Evolutionary conservation across 2,329 filamentous ascomycete genomes (phyloP), one percentile per base, ranked within the genome.

Genomic region (Fonsecaea pedrosoi): DNA sequence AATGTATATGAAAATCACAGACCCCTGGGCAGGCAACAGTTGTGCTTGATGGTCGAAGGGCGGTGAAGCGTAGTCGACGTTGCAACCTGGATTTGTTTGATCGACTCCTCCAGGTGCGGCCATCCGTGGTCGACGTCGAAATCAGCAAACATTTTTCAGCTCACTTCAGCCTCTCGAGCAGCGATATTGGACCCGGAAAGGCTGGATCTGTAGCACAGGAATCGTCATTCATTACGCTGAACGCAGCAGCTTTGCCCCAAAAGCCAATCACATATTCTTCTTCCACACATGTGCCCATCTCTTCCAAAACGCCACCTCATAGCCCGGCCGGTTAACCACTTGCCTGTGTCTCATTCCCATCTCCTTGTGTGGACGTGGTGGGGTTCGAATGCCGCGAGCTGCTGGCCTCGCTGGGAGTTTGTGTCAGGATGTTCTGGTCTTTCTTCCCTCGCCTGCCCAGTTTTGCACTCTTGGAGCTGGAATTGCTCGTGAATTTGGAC

Each of bases 401-500:
- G 34, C 30, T 37, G 8, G 13, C 53, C 13, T 34, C 53, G 53
- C 30, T 55, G 30, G 21, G 18, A 9, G 30, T 12, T 30, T 55
- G 30, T 3, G 53, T 55, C 30, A n/a, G 4, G 12, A 30, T 2
- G 25, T 25, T 25, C 45, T 50, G 21, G 18, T 50, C 45, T 5
- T 13, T 50, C 21, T 50, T 50, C 45, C n/a, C 4, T 18, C 40
- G 18, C 50, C 32, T 54, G n/a, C 21, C 25, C 7, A 25, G 34
- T 21, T 35, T 34, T 10, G 13, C 45, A 40, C 58, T 60, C 45
- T 54, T 60, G 4, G 58, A 15, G n/a, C 58, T 60, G 7, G 42
- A 53, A 30, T 25, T 42, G 45, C 58, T 60, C 58, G 64, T 58
- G 32, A 57, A 25, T 7, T 38, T 12, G 42, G 64, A 45, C 15